Evolutionary conservation across 768 basidiomycete genomes (phyloP).

Genomic region (Leucocoprinus sp.): DNA sequence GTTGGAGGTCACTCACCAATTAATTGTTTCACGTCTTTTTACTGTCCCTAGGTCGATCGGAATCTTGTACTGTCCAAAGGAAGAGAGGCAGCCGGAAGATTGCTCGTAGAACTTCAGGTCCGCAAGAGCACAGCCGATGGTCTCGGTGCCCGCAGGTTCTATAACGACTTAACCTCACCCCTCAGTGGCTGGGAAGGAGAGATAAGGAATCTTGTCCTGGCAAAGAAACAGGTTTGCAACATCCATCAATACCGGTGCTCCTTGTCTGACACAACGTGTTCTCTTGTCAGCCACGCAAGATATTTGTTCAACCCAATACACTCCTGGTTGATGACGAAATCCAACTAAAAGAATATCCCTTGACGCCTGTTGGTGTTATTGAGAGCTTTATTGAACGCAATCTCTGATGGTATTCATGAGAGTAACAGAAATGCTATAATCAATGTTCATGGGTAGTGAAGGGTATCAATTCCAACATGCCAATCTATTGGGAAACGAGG

Average conservation of each 20-base stretch:
- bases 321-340: slow-evolving; percentile 59
- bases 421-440: slow-evolving; percentile 6
- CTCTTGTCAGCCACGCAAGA: slow-evolving; percentile 60
- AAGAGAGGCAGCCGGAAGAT: slow-evolving; percentile 57
- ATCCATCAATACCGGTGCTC: slow-evolving; percentile 4
- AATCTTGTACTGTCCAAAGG: slow-evolving; percentile 58
- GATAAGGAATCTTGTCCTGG: slow-evolving; percentile 68
- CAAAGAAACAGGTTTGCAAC: slow-evolving; percentile 57
- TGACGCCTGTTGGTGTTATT: slow-evolving; percentile 66
- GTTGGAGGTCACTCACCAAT: slow-evolving; percentile 4
- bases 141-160: slow-evolving; percentile 68
- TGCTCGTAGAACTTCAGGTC: slow-evolving; percentile 75
- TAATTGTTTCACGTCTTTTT: not conserved
- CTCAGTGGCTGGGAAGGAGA: slow-evolving; percentile 63
- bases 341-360: slow-evolving; percentile 69
- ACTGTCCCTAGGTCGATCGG: slow-evolving; percentile 54
- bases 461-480: slow-evolving; percentile 7
- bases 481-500: slow-evolving; percentile 13
- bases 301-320: slow-evolving; percentile 82
- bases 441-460: slow-evolving; percentile 2
- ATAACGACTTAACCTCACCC: slow-evolving; percentile 73
- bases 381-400: slow-evolving; percentile 75
- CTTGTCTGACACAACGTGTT: slow-evolving; percentile 1
- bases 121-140: slow-evolving; percentile 83
- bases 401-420: slow-evolving; percentile 27